Base-by-base conservation (phyloP, 352 stramenopile species). In the Globisporangium sylvaticum region DNA sequence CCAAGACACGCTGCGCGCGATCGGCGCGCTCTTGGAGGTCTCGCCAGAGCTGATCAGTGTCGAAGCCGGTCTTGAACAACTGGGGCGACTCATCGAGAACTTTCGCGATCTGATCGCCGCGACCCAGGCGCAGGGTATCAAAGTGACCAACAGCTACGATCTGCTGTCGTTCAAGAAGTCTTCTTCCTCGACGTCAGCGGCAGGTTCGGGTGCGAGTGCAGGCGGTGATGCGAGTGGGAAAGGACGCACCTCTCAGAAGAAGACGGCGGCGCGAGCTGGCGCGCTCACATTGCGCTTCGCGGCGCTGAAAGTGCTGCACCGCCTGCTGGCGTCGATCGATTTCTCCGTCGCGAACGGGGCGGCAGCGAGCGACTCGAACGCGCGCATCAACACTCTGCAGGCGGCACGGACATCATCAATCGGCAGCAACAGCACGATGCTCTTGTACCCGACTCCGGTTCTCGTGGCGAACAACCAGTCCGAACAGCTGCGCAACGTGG, bases 71-170 rank as follows among this genome's bases (percentile, higher is more conserved):
- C 59, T 76, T 14, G 83, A 92, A 39, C 75, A 84, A 14, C 66
- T 90, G 22, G 84, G 81, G 0, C 79, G 82, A 7, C 52, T 95
- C 50, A 71, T 95, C 37, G 87, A 95, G 66, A 95, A 93, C 71
- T 93, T 95, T 48, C 74, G 77, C 34, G 84, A 93, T 57, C 70
- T 92, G 24, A 80, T 95, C 34, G 76, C 77, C 4, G 76, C 84
- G 0, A 75, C 82, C 18, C 77, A 89, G 69, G 78, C 80, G 1
- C 83, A 92, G 52, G 83, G 85, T 0, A 91, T 93, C 62, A 75
- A 83, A 62, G 83, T 95, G 65, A 91, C 74, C 62, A 95, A 95
- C 70, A 81, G 76, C 65, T 95, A 95, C 74, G 78, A 90, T 53
- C 24, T 90, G 55, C 66, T 95, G 46, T 29, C 69, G 8, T 50